Evolutionary conservation across 441 rosid species (phyloP).

Genomic region (Cnidoscolus chayamansa): DNA sequence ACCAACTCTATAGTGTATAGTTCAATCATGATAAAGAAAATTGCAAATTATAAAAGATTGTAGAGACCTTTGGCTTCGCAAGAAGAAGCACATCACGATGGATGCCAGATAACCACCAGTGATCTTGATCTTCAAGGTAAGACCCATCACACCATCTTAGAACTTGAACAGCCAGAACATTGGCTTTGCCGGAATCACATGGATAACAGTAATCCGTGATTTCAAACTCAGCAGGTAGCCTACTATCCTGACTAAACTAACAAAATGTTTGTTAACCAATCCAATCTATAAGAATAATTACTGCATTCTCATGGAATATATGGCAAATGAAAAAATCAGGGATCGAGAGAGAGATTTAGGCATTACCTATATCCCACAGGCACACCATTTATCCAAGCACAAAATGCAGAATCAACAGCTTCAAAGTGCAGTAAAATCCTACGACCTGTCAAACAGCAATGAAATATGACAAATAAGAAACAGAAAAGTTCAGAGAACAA

Average conservation of each 20-base stretch:
- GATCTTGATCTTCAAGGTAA: constrained; percentile 99
- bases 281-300: background rate
- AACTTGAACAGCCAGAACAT: constrained; percentile 94
- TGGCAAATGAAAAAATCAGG: background rate
- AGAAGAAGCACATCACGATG: constrained; percentile 97
- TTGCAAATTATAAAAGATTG: background rate
- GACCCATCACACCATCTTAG: constrained; percentile 99
- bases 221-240: constrained; percentile 98
- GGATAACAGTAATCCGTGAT: constrained; percentile 82
- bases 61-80: constrained; percentile 85
- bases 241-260: constrained; percentile 86
- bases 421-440: constrained; percentile 94
- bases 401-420: constrained; percentile 97
- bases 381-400: constrained; percentile 88
- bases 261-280: constrained; percentile 29
- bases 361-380: constrained; percentile 89
- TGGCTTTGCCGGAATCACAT: constrained; percentile 64
- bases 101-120: constrained; percentile 97
- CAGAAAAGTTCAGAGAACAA: background rate
- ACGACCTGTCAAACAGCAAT: constrained; percentile 57
- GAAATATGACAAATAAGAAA: constrained; percentile 7
- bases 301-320: background rate
- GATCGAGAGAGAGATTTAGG: background rate
- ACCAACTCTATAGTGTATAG: background rate
- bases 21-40: background rate